phyloP scores from a whole-genome alignment of 2,329 filamentous ascomycete species.

The Talaromyces sp. region DNA sequence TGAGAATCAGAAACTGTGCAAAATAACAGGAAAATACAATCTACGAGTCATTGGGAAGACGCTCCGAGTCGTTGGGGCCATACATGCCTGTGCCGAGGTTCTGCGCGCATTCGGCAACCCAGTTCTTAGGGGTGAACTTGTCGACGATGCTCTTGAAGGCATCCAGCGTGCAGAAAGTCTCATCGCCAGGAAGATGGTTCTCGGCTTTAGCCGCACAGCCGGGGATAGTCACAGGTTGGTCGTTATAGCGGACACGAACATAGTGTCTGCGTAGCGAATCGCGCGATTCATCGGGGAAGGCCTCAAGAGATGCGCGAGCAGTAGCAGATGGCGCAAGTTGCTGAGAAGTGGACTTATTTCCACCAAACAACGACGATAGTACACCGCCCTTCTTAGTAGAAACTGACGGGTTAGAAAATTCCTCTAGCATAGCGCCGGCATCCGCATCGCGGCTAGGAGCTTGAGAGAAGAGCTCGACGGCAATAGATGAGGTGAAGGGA shows the following conservation, averaged over 20 bases:
- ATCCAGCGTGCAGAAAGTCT: conserved; percentile 85
- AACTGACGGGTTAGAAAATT: conserved; percentile 27
- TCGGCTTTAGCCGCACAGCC: conserved; percentile 71
- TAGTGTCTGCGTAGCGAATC: conserved; percentile 65
- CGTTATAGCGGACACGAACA: conserved; percentile 90
- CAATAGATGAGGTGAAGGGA: conserved; percentile 88
- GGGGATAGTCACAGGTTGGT: conserved; percentile 76
- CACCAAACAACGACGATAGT: conserved; percentile 35
- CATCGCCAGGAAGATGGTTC: conserved; percentile 83
- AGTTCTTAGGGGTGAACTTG: conserved; percentile 81
- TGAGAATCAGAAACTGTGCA: background rate
- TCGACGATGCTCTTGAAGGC: conserved; percentile 94
- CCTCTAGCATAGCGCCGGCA: conserved; percentile 25
- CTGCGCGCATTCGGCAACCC: conserved; percentile 65
- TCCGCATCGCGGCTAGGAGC: conserved; percentile 28
- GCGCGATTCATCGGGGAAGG: conserved; percentile 32
- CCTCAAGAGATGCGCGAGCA: conserved; percentile 37
- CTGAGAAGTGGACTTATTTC: conserved; percentile 17
- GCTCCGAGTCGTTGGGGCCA: conserved; percentile 45
- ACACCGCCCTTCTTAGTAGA: conserved; percentile 33
- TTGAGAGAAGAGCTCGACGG: conserved; percentile 82
- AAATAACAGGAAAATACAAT: background rate
- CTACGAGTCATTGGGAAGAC: conserved; percentile 43
- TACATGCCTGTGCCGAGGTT: conserved; percentile 61
- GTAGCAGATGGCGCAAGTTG: conserved; percentile 29